Evolutionary conservation across 2,329 filamentous ascomycete genomes (phyloP), one percentile per base, ranked within the genome.

Genomic region (Xylariales sp.): DNA sequence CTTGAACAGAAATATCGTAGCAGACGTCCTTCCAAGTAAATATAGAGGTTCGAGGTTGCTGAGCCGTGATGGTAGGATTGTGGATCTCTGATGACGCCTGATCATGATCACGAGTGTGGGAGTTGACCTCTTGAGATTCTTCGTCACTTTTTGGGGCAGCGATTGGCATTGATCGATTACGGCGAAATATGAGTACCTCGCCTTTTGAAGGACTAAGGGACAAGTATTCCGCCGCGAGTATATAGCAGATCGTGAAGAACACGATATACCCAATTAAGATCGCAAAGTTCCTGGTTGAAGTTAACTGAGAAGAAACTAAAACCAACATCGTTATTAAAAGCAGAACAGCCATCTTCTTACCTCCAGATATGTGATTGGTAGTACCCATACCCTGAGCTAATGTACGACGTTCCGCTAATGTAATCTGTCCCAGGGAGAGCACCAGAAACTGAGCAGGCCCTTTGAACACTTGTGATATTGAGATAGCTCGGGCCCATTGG

Each of bases 391-490:
- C 67, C 65, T 5, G 65, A 56, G 30, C 54, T 55, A 39, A 83
- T 63, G 48, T 82, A 87, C 12, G 53, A 56, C 24, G 81, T 76
- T 10, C 83, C 83, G 16, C 63, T 57, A 16, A 88, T 76, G 12
- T 55, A 62, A 2, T 49, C 17, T 3, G 62, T 54, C 24, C 83
- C 82, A 6, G 74, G 51, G 2, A 70, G 55, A 4, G 81, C 66
- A n/a, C 83, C 83, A 12, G 77, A 66, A 4, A 73, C 61, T 30
- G 67, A 70, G 57, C 83, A 88, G 13, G 81, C 67, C 23, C 65
- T 69, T 52, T 77, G 68, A 2, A 38, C 24, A 0, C 44, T 19
- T 1, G 41, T 41, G 4, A 65, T 57, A 27, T 65, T 53, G 2
- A 47, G 54, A 44, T 74, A 75, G 2, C 48, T 48, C 5, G 14